A percentile compares a stretch with the other conserved stretches of the same genome.
Conservation (phyloP, 164 flowering plant species). For the Litsea cubeba region DNA sequence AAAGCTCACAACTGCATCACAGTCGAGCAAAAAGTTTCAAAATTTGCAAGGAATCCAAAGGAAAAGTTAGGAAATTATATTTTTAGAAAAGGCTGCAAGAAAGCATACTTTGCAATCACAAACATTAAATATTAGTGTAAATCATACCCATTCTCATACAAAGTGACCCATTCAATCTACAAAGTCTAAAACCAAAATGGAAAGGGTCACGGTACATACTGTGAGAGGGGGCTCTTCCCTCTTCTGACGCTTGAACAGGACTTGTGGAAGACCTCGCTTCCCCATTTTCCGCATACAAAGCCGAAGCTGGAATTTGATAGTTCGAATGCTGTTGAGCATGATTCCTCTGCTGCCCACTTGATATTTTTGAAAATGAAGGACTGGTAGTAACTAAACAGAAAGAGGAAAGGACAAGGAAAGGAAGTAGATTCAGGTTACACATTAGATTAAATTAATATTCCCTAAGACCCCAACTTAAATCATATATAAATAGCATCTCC, state of each 20-base stretch:
- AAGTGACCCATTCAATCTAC: background rate
- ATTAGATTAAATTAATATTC: no score
- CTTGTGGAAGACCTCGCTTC: conserved; percentile 22
- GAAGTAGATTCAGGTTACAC: no score
- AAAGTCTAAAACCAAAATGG: no score
- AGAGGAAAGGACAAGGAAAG: background rate
- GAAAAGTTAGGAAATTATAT: background rate
- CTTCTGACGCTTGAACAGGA: conserved; percentile 22
- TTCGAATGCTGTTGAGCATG: conserved; percentile 42
- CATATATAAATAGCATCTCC: no score
- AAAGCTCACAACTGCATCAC: background rate
- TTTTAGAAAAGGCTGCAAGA: no score
- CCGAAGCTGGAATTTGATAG: conserved; percentile 89
- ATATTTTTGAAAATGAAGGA: conserved; percentile 18
- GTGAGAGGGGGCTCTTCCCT: conserved; percentile 19
- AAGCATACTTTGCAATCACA: no score
- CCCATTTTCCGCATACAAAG: conserved; percentile 62
- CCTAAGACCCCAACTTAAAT: no score
- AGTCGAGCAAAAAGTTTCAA: background rate
- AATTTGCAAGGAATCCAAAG: background rate
- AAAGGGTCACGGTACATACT: conserved; percentile 10
- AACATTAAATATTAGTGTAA: no score
- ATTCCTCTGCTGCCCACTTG: conserved; percentile 36
- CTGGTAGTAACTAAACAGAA: background rate
- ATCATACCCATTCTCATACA: background rate